These are phyloP conservation scores for Colletotrichum zoysiae DNA, from an alignment of 2,329 filamentous ascomycete genomes.

Conservation along the genomic window DNA sequence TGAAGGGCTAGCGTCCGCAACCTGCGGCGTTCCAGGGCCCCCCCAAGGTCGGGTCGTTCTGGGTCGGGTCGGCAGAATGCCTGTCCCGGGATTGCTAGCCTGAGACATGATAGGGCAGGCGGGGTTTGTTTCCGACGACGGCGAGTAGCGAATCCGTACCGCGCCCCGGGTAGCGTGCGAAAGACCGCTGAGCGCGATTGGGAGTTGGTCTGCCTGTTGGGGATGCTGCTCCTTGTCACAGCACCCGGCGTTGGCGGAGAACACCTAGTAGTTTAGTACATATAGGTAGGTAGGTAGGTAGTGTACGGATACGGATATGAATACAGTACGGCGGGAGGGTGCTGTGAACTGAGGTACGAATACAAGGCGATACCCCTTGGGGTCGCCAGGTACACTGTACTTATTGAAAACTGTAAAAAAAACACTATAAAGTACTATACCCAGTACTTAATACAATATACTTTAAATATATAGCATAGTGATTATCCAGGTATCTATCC, in stretches of 20 bases:
- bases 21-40: slow-evolving; percentile 8
- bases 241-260: neutral
- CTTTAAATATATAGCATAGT: no score
- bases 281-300: no score
- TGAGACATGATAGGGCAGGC: slow-evolving; percentile 34
- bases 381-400: no score
- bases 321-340: neutral
- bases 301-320: neutral
- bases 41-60: neutral
- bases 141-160: neutral
- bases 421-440: no score
- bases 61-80: slow-evolving; percentile 22
- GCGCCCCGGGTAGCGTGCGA: neutral
- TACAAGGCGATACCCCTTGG: no score
- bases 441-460: no score
- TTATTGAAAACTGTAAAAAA: no score
- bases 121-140: slow-evolving; percentile 33
- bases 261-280: no score
- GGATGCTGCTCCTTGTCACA: neutral
- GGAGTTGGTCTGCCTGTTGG: neutral
- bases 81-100: slow-evolving; percentile 23
- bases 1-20: slow-evolving; percentile 1
- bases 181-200: neutral
- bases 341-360: no score
- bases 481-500: no score